A percentile compares a stretch with the other conserved stretches of the same genome.
Evolutionary conservation across 129 eudicot species (phyloP).

Genomic region (Artemisia argyi): DNA sequence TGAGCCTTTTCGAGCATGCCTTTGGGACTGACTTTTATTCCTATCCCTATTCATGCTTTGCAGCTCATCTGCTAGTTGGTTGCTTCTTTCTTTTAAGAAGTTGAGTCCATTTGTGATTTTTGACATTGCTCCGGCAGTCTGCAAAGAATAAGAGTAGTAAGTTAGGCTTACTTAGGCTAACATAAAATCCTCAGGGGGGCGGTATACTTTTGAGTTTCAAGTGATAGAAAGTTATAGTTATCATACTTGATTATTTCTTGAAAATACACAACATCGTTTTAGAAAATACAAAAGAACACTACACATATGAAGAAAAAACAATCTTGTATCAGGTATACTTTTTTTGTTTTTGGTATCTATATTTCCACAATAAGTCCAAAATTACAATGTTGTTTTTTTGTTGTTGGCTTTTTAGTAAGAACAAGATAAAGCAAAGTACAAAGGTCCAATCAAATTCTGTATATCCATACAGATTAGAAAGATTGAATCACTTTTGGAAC

Average conservation of each 20-base stretch:
- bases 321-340: too few species aligned
- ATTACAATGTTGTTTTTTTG: too few species aligned
- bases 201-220: background rate
- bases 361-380: too few species aligned
- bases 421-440: too few species aligned
- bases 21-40: constrained; percentile 32
- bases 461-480: too few species aligned
- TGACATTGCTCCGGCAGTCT: constrained; percentile 64
- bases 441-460: too few species aligned
- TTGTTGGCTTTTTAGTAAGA: too few species aligned
- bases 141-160: constrained; percentile 20
- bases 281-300: background rate
- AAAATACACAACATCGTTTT: background rate
- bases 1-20: constrained; percentile 31
- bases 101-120: constrained; percentile 79
- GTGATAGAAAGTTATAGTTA: background rate
- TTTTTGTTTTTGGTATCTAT: too few species aligned
- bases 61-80: constrained; percentile 63
- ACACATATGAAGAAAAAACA: too few species aligned
- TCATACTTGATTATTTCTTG: background rate
- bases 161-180: background rate
- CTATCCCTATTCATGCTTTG: constrained; percentile 57
- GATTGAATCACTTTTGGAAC: too few species aligned
- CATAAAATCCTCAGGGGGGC: background rate
- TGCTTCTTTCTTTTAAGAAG: constrained; percentile 79